A percentile compares a stretch with the other conserved stretches of the same genome.
These are phyloP conservation scores for Talaromyces funiculosus DNA, from an alignment of 2,329 filamentous ascomycete species.

Conservation along the genomic window DNA sequence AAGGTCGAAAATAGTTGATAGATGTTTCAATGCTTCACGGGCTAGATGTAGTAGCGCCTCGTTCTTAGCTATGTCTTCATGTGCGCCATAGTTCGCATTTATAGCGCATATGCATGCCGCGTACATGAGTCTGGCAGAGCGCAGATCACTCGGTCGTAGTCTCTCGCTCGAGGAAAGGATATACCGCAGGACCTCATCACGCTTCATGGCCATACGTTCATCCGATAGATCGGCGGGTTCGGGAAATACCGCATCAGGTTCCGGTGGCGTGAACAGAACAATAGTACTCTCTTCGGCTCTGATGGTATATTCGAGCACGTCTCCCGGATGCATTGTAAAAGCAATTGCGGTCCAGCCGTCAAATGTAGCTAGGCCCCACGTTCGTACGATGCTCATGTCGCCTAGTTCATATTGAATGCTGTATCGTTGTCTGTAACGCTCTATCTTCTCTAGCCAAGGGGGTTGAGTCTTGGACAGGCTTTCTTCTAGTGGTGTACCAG, in stretches of 20 bases:
- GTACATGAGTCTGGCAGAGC: slow-evolving; percentile 31
- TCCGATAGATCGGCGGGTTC: slow-evolving; percentile 17
- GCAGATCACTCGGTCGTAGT: slow-evolving; percentile 15
- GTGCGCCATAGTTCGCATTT: slow-evolving; percentile 21
- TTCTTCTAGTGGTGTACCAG: slow-evolving; percentile 2
- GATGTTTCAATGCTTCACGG: slow-evolving; percentile 22
- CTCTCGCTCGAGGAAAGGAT: slow-evolving; percentile 22
- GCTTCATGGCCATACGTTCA: slow-evolving; percentile 16
- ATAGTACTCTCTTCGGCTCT: slow-evolving; percentile 41
- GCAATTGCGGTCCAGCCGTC: slow-evolving; percentile 46
- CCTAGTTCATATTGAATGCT: slow-evolving; percentile 47
- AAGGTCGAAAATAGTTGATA: slow-evolving; percentile 5
- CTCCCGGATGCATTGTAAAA: slow-evolving; percentile 50
- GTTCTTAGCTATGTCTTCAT: background rate
- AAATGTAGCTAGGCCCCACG: slow-evolving; percentile 51
- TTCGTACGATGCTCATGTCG: slow-evolving; percentile 45
- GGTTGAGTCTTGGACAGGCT: background rate
- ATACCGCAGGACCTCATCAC: slow-evolving; percentile 24
- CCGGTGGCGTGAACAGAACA: slow-evolving; percentile 30
- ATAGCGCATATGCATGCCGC: slow-evolving; percentile 33
- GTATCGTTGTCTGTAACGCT: slow-evolving; percentile 38
- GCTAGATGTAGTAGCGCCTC: slow-evolving; percentile 21
- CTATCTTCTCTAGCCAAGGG: slow-evolving; percentile 28
- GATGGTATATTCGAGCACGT: slow-evolving; percentile 53
- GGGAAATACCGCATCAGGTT: slow-evolving; percentile 15